Base-by-base conservation (phyloP, 1,139 yeast genomes). In the Pichia terricola region DNA sequence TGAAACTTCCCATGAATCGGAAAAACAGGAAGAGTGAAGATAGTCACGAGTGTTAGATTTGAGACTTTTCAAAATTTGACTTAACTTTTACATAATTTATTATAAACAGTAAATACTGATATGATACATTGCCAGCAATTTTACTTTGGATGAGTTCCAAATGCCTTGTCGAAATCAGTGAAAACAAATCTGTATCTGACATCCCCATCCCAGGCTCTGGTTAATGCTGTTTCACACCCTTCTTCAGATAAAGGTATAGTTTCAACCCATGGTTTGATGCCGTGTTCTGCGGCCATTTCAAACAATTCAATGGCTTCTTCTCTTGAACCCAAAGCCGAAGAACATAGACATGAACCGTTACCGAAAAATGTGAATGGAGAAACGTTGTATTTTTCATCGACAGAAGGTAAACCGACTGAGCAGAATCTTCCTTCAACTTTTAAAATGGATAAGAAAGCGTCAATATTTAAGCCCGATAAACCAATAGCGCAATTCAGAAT, bases 141-240 rank as follows among this genome's bases (percentile, higher is more conserved):
- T 30, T 30, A 37, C 33, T 39, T 34, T 10, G 37, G 35, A 42
- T 52, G 52, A 32, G 59, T 56, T 27, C 59, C 59, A 40, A 58
- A 58, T 9, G 61, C 61, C 59, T 75, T 68, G 53, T 73, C 73
- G 59, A 68, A 76, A 31, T 75, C 81, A 45, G 76, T 73, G 54
- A 80, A 68, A 11, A 78, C 79, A 56, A 78, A 73, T 67, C 87
- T 75, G 62, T 79, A 81, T 58, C 77, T 73, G 45, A 77, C 82
- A 52, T 79, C 83, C 56, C 81, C 81, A 26, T 66, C 56, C 53
- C 71, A 69, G 49, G 74, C 67, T 59, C 74, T 72, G 34, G 71
- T 67, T 56, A 75, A 66, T n/a, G 75, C 81, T 51, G 64, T 65
- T 40, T 67, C 64, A 41, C 74, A 73, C 50, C 73, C 72, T 45